These are phyloP conservation scores for Lachnellula subtilissima DNA, from an alignment of 2,329 filamentous ascomycete species.

Conservation along the genomic window DNA sequence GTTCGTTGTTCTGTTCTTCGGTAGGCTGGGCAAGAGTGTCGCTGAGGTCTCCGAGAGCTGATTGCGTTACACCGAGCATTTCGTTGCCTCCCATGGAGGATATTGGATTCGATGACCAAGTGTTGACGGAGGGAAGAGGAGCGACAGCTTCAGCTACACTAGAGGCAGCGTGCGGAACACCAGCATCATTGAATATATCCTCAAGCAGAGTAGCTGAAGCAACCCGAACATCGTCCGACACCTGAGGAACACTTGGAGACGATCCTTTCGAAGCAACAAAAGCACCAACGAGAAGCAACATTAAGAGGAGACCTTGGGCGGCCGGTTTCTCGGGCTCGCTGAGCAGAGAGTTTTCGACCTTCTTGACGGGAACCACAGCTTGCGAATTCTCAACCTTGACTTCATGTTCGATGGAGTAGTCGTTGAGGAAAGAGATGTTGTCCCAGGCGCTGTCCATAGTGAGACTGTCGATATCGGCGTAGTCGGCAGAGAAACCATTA, in stretches of 20 bases:
- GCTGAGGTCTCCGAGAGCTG: constrained; percentile 61
- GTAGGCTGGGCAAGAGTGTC: constrained; percentile 68
- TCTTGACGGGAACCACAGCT: constrained; percentile 47
- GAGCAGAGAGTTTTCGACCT: constrained; percentile 42
- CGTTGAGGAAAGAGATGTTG: constrained; percentile 70
- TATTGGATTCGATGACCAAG: constrained; percentile 39
- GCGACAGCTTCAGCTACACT: constrained; percentile 38
- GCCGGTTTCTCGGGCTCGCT: constrained; percentile 57
- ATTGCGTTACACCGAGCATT: constrained; percentile 49
- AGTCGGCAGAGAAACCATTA: constrained; percentile 64
- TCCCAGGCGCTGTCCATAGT: constrained; percentile 81
- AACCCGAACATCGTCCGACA: constrained; percentile 75
- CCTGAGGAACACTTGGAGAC: constrained; percentile 66
- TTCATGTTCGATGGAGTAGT: constrained; percentile 59
- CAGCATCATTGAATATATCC: constrained; percentile 77
- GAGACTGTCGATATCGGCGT: constrained; percentile 77
- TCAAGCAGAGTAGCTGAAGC: constrained; percentile 74
- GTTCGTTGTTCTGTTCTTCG: constrained; percentile 80
- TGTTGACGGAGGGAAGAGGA: constrained; percentile 48
- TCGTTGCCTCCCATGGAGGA: constrained; percentile 39
- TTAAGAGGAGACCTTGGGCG: constrained; percentile 80
- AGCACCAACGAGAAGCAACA: constrained; percentile 94
- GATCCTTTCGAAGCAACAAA: constrained; percentile 87
- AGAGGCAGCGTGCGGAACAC: constrained; percentile 45
- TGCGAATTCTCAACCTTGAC: constrained; percentile 51